These are phyloP conservation scores for Penicillium rolfsii DNA, from an alignment of 2,329 filamentous ascomycete genomes.

Conservation along the genomic window DNA sequence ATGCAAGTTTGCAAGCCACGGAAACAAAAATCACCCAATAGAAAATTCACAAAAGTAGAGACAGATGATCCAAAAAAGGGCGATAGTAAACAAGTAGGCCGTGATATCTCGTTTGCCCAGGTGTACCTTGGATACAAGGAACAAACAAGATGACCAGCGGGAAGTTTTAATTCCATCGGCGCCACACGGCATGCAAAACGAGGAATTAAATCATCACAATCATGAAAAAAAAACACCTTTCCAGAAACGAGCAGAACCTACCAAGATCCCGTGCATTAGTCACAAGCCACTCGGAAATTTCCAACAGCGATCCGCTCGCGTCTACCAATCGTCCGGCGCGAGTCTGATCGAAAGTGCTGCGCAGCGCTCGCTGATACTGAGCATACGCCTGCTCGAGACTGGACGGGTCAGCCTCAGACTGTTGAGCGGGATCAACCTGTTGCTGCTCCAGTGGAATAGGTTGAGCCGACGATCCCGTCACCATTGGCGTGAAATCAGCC, in stretches of 20 bases:
- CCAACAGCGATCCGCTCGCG: constrained; percentile 61
- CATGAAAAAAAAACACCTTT: constrained; percentile 23
- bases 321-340: constrained; percentile 63
- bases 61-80: not conserved
- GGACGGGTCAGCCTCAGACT: constrained; percentile 48
- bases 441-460: constrained; percentile 16
- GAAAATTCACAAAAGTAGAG: not conserved
- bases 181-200: not conserved
- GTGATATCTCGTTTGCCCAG: not conserved
- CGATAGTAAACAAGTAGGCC: not conserved
- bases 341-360: constrained; percentile 72
- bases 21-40: not conserved
- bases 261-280: constrained; percentile 67
- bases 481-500: constrained; percentile 50
- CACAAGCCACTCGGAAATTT: constrained; percentile 69
- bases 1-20: constrained; percentile 11
- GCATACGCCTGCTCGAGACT: constrained; percentile 70
- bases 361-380: constrained; percentile 59
- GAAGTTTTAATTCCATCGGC: not conserved
- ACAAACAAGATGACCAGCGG: not conserved
- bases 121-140: not conserved
- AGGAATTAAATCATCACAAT: constrained; percentile 23
- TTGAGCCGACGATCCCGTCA: constrained; percentile 37
- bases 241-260: constrained; percentile 49
- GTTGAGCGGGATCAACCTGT: constrained; percentile 16